A percentile compares a stretch with the other conserved stretches of the same genome.
phyloP scores from a whole-genome alignment of 345 rosid genomes.

The Eucalyptus sp. region DNA sequence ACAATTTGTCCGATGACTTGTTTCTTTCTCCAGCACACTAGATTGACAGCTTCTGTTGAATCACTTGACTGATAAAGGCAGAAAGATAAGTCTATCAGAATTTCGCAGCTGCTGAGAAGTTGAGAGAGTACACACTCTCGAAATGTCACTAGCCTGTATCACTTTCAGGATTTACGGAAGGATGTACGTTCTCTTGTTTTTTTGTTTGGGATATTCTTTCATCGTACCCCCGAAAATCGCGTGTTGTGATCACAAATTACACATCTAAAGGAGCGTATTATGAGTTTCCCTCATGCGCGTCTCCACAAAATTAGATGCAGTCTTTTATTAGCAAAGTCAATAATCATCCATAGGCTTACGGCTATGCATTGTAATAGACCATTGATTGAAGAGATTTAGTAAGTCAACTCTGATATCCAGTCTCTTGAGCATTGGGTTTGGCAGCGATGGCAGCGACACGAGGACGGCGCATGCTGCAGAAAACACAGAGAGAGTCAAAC shows the following conservation, averaged over 20 bases:
- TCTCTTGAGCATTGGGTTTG: not conserved
- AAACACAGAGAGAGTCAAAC: not conserved
- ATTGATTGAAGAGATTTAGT: not conserved
- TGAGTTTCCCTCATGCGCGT: not conserved
- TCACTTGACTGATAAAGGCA: constrained; percentile 31
- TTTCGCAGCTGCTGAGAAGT: constrained; percentile 26
- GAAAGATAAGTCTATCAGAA: constrained; percentile 28
- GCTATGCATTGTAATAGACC: not conserved
- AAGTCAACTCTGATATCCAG: not conserved
- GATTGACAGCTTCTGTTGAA: constrained; percentile 28
- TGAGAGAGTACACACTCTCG: constrained; percentile 27
- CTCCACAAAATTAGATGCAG: not conserved
- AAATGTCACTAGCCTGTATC: constrained; percentile 2
- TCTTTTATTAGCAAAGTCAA: not conserved
- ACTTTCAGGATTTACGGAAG: not conserved
- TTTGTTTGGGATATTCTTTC: not conserved
- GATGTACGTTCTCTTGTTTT: not conserved
- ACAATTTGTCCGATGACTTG: not conserved
- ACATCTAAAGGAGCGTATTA: not conserved
- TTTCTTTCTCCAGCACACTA: constrained; percentile 5
- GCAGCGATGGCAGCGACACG: not conserved
- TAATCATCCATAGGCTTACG: not conserved
- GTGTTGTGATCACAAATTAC: not conserved
- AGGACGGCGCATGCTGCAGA: not conserved
- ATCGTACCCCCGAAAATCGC: rapidly evolving